phyloP scores from a whole-genome alignment of 148 eudicot species.

The Agrostemma githago region DNA sequence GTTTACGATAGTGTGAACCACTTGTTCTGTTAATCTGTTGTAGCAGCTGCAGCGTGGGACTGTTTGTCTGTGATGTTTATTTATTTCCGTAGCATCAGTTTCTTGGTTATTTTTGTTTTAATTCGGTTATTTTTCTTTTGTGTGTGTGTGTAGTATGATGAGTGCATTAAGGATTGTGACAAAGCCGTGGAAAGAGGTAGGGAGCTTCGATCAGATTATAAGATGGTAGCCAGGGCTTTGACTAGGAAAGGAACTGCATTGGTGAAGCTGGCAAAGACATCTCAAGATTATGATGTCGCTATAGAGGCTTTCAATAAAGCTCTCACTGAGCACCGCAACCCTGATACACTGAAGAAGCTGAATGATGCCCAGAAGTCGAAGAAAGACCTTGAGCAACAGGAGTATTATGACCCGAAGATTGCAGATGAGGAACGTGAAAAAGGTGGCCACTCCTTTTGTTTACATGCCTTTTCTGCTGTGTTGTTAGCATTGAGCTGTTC shows the following conservation, averaged over 20 bases:
- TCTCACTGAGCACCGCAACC: conserved; percentile 92
- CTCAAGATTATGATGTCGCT: conserved; percentile 80
- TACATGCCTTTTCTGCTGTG: not conserved
- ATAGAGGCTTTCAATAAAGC: conserved; percentile 95
- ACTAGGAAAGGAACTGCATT: conserved; percentile 92
- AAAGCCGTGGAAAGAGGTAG: conserved; percentile 94
- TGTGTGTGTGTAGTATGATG: conserved; percentile 53
- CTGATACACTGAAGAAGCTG: conserved; percentile 83
- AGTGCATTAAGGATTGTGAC: conserved; percentile 89
- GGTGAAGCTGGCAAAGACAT: conserved; percentile 72
- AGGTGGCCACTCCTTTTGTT: conserved; percentile 40
- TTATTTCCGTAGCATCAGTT: not conserved
- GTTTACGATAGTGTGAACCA: not conserved
- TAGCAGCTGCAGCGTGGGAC: not conserved
- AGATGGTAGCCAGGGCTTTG: conserved; percentile 93
- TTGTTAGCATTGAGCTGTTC: not conserved
- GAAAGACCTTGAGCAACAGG: conserved; percentile 89
- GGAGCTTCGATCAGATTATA: conserved; percentile 87
- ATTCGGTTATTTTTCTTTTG: not conserved
- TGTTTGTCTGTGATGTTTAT: not conserved
- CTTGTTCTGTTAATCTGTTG: not conserved
- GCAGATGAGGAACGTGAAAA: conserved; percentile 98
- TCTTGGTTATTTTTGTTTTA: not conserved
- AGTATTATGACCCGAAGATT: conserved; percentile 74
- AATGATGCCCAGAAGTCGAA: conserved; percentile 96